Percentiles rank a stretch among this genome's conserved stretches.
These are phyloP conservation scores for Leishmania arabica DNA, from an alignment of 208 protist genomes.

Conservation along the genomic window DNA sequence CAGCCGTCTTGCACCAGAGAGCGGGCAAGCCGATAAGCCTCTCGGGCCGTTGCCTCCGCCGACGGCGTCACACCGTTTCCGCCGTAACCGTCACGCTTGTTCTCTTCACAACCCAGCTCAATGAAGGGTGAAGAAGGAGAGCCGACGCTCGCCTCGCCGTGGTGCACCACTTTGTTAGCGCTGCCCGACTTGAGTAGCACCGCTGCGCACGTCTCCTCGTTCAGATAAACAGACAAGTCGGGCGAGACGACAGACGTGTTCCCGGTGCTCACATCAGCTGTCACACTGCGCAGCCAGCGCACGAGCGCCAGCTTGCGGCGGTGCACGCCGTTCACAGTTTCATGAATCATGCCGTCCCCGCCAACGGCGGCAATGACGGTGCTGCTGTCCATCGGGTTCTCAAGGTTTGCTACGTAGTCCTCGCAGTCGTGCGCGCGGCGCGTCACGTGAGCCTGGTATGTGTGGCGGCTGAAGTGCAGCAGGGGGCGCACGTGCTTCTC, in stretches of 20 bases:
- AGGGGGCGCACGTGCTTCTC: slow-evolving; percentile 56
- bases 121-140: neutral
- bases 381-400: slow-evolving; percentile 43
- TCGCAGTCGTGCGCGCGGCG: slow-evolving; percentile 75
- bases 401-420: slow-evolving; percentile 77
- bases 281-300: slow-evolving; percentile 29
- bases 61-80: neutral
- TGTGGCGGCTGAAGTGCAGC: slow-evolving; percentile 78
- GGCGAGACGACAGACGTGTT: neutral
- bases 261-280: neutral
- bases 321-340: slow-evolving; percentile 80
- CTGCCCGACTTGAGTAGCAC: neutral
- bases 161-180: neutral
- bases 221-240: slow-evolving; percentile 5
- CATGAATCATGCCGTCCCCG: slow-evolving; percentile 86
- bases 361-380: slow-evolving; percentile 71
- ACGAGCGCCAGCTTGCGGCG: slow-evolving; percentile 56
- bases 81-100: neutral
- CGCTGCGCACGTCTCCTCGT: slow-evolving; percentile 4
- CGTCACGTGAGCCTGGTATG: slow-evolving; percentile 53
- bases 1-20: slow-evolving; percentile 35
- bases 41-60: slow-evolving; percentile 5
- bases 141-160: neutral
- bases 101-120: slow-evolving; percentile 7
- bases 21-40: slow-evolving; percentile 11